phyloP scores from a whole-genome alignment of 768 basidiomycete species.

The Coprinopsis cinerea region DNA sequence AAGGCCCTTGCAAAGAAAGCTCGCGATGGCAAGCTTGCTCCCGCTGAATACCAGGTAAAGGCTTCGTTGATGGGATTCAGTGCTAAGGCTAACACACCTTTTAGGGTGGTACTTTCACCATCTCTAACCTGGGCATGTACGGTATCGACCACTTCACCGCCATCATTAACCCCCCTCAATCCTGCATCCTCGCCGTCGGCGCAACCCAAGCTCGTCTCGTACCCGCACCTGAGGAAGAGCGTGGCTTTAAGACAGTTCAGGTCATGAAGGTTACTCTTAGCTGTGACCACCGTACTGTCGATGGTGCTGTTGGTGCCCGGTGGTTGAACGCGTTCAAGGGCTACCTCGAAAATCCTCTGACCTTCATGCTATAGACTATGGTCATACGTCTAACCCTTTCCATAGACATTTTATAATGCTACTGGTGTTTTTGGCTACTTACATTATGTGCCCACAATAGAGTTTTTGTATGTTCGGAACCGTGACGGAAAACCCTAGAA shows the following conservation, averaged over 20 bases:
- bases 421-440: neutral
- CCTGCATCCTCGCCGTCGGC: conserved; percentile 95
- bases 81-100: conserved; percentile 1
- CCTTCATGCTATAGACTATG: conserved; percentile 80
- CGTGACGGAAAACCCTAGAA: too few relatives aligned
- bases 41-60: conserved; percentile 89
- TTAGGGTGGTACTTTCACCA: conserved; percentile 98
- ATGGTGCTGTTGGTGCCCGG: conserved; percentile 90
- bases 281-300: conserved; percentile 92
- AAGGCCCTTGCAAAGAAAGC: conserved; percentile 94
- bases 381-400: neutral
- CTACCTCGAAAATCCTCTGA: conserved; percentile 93
- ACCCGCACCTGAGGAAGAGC: conserved; percentile 83
- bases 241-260: conserved; percentile 89
- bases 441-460: neutral
- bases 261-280: conserved; percentile 96
- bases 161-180: conserved; percentile 98
- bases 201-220: conserved; percentile 81
- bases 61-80: neutral
- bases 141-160: conserved; percentile 95
- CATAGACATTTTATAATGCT: neutral
- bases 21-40: conserved; percentile 92
- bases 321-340: conserved; percentile 94
- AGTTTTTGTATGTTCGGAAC: too few relatives aligned
- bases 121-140: conserved; percentile 99